These are phyloP conservation scores for Paralagenidium karlingii DNA, from an alignment of 352 stramenopile species.

Conservation along the genomic window DNA sequence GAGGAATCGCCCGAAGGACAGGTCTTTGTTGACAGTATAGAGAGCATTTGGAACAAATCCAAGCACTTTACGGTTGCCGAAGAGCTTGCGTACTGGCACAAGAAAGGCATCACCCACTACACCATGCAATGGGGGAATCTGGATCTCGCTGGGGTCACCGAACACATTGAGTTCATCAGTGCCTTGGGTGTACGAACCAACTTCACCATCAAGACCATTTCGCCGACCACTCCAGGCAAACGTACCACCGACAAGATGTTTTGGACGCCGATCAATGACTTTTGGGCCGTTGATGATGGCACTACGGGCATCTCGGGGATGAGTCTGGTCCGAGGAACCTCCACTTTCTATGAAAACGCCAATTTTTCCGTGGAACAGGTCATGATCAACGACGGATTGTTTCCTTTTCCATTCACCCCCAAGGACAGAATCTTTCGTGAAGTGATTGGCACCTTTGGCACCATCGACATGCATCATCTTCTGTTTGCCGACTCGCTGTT, in stretches of 20 bases:
- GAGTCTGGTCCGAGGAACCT: not conserved
- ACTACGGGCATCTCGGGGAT: not conserved
- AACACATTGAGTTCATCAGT: not conserved
- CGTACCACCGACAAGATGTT: slow-evolving; percentile 3
- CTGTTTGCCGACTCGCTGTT: not conserved
- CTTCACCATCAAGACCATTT: no score
- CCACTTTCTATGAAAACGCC: not conserved
- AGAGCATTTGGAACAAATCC: no score
- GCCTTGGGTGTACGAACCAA: not conserved
- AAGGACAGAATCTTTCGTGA: not conserved
- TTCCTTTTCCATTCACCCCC: not conserved
- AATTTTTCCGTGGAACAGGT: not conserved
- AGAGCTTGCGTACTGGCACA: slow-evolving; percentile 1
- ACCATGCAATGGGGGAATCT: slow-evolving; percentile 2
- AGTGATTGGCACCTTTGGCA: slow-evolving; percentile 1
- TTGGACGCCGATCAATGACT: slow-evolving; percentile 3
- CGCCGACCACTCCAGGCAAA: slow-evolving; percentile 1
- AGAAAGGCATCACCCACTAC: not conserved
- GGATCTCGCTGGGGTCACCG: not conserved
- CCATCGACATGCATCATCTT: slow-evolving; percentile 2
- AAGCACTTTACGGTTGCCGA: not conserved
- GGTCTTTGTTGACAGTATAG: not conserved
- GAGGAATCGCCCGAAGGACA: not conserved
- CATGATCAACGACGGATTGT: not conserved
- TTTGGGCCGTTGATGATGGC: slow-evolving; percentile 3